Evolutionary conservation across 345 rosid genomes (phyloP).

Genomic region (Stellera chamaejasme): DNA sequence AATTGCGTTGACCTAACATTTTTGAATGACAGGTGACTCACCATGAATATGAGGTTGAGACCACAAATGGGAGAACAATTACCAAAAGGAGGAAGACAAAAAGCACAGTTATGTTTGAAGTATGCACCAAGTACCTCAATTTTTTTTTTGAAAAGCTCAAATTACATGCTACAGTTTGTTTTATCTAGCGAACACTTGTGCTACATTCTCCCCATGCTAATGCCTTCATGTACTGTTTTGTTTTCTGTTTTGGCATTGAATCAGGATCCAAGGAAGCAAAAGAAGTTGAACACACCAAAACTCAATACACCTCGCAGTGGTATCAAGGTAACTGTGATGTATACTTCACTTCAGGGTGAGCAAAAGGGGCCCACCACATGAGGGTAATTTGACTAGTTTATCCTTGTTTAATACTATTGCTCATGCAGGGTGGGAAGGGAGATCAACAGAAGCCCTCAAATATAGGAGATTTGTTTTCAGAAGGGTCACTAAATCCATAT

Average conservation of each 20-base stretch:
- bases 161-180: constrained; percentile 1
- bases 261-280: constrained; percentile 59
- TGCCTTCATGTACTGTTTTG: not conserved
- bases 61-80: constrained; percentile 46
- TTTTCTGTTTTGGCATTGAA: constrained; percentile 13
- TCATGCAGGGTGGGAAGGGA: constrained; percentile 44
- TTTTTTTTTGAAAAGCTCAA: not conserved
- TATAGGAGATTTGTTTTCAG: constrained; percentile 83
- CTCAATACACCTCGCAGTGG: constrained; percentile 34
- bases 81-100: constrained; percentile 64
- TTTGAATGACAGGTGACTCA: constrained; percentile 47
- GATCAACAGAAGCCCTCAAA: constrained; percentile 42
- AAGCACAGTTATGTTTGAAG: constrained; percentile 75
- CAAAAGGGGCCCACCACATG: not conserved
- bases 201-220: not conserved
- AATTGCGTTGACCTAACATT: not conserved
- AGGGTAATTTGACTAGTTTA: constrained; percentile 7
- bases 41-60: constrained; percentile 73
- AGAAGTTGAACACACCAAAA: constrained; percentile 45
- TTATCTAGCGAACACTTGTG: not conserved
- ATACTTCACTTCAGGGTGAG: not conserved
- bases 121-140: constrained; percentile 14
- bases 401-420: not conserved
- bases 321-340: constrained; percentile 37
- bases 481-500: constrained; percentile 88